Base-by-base conservation (phyloP, 345 rosid genomes). In the Eucalyptus curtisii region DNA sequence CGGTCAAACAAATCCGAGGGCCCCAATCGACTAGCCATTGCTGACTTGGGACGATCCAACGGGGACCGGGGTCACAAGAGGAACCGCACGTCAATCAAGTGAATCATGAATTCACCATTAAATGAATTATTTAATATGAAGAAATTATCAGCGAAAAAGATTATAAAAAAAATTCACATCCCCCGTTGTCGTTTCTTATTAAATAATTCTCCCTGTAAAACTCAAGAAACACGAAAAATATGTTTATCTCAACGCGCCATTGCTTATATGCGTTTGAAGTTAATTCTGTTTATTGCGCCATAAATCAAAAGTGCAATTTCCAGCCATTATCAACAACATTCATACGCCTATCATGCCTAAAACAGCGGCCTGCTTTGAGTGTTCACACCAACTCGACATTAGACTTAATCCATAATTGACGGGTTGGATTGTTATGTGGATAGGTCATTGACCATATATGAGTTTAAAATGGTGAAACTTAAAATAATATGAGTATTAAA, bases 401-500 rank as follows among this genome's bases (percentile, higher is more conserved):
- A 25, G 31, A 30, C 2, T 61, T 61, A 61, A 30, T 12, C 17
- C 16, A 30, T 0, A 61, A 0, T 61, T 30, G 8, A 13, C 30
- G 16, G 8, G 7, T 30, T 61, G 15, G 8, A 27, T 5, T 61
- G 17, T 27, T 6, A 61, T 0, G 33, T 6, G 33, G 2, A 13
- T 61, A 5, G 31, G 1, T 6, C n/a, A 61, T 61, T 61, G 31
- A 13, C 1, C 33, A 27, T 30, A 6, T 5, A 61, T 61, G 31
- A 3, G 2, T 27, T 61, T 61, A 61, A 10, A 61, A 27, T 12
- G 4, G 1, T 1, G 2, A 61, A 61, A 2, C 33, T 12, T 13
- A 30, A 59, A 30, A 61, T 30, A 61, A 30, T 3, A 13, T 3
- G 1, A 0, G 1, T 61, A 1, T 13, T 61, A 12, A 61, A 13